A percentile compares a stretch with the other conserved stretches of the same genome.
Evolutionary conservation across 2,329 filamentous ascomycete species (phyloP).

Genomic region (Arthrobotrys sphaeroides): DNA sequence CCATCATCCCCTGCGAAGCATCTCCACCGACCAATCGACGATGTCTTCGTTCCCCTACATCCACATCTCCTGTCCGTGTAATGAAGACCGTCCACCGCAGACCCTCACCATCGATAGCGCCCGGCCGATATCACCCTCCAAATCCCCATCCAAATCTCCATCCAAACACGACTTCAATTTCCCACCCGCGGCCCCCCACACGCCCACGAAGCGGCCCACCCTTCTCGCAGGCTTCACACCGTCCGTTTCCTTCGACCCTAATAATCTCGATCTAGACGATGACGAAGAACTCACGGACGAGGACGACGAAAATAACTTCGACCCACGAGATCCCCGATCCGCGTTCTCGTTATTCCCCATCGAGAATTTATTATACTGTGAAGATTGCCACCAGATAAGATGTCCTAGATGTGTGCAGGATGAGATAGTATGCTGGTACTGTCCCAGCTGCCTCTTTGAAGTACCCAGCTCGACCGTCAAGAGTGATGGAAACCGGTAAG

Average conservation of each 20-base stretch:
- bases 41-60: conserved; percentile 68
- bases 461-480: conserved; percentile 92
- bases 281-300: conserved; percentile 66
- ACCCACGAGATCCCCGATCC: conserved; percentile 82
- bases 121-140: conserved; percentile 59
- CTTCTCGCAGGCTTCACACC: conserved; percentile 47
- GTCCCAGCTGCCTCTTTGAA: conserved; percentile 93
- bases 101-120: conserved; percentile 46
- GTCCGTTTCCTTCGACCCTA: conserved; percentile 37
- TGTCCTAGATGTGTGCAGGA: conserved; percentile 91
- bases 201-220: conserved; percentile 55
- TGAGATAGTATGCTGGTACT: conserved; percentile 94
- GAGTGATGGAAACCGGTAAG: conserved; percentile 87
- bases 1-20: not conserved
- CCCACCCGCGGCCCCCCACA: conserved; percentile 53
- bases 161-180: conserved; percentile 59
- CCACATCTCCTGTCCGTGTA: conserved; percentile 73
- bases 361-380: conserved; percentile 93
- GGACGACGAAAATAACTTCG: conserved; percentile 81
- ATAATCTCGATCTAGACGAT: conserved; percentile 48
- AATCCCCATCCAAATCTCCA: conserved; percentile 61
- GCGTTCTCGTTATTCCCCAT: conserved; percentile 93
- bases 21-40: not conserved
- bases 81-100: conserved; percentile 63
- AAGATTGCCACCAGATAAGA: conserved; percentile 95